A percentile compares a stretch with the other conserved stretches of the same genome.
Conservation (phyloP, 305 asterid genomes). For the Plantago coronopus region DNA sequence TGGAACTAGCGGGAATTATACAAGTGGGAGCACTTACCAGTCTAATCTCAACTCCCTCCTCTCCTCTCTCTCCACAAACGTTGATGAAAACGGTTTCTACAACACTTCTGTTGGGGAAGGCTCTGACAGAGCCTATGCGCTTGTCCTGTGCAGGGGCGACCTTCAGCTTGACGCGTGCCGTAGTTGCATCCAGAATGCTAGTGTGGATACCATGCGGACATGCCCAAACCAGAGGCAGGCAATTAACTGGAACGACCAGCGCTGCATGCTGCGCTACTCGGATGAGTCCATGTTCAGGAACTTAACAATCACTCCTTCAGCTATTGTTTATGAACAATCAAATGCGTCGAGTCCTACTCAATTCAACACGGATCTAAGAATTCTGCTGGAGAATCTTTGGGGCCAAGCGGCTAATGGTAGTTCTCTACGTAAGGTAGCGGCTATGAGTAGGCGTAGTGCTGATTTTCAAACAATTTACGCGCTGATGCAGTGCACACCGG, state of each 20-base stretch:
- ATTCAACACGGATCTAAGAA: conserved; percentile 10
- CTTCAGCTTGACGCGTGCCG: conserved; percentile 24
- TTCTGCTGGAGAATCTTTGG: conserved; percentile 9
- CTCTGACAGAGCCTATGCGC: conserved; percentile 23
- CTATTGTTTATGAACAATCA: not conserved
- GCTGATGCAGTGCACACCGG: conserved; percentile 39
- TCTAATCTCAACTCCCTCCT: conserved; percentile 30
- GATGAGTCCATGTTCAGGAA: conserved; percentile 2
- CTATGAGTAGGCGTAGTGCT: conserved; percentile 12
- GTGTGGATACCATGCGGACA: conserved; percentile 14
- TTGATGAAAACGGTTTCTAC: conserved; percentile 23
- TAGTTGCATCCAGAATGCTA: conserved; percentile 22
- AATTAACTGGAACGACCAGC: conserved; percentile 28
- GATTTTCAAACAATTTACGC: conserved; percentile 21
- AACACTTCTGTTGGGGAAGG: conserved; percentile 22
- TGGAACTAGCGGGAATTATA: conserved; percentile 26
- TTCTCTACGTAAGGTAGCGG: conserved; percentile 24
- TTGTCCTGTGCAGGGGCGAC: conserved; percentile 19
- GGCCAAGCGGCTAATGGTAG: conserved; percentile 24
- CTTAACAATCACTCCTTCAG: not conserved
- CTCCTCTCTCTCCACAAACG: conserved; percentile 19
- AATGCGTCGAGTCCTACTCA: conserved; percentile 8
- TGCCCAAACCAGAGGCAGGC: conserved; percentile 22
- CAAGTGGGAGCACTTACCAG: conserved; percentile 28
- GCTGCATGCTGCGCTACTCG: conserved; percentile 34